Conservation (phyloP, 2,329 filamentous ascomycete species). For the Monilinia vaccinii-corymbosi region DNA sequence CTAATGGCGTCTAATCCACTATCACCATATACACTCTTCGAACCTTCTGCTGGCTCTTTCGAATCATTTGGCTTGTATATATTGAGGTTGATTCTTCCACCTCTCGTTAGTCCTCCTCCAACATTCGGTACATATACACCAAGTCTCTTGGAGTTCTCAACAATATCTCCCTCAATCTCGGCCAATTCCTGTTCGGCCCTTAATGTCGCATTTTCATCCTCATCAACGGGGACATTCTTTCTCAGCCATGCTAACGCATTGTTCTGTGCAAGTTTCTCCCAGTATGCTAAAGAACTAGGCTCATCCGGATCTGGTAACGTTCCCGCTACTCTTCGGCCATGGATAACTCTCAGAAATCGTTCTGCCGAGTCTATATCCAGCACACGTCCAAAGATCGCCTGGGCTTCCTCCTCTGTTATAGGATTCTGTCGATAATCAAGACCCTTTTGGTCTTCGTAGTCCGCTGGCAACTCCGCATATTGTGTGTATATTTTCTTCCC, state of each 20-base stretch:
- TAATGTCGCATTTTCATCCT: constrained; percentile 50
- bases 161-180: constrained; percentile 37
- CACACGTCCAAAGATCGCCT: constrained; percentile 41
- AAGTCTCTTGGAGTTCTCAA: constrained; percentile 23
- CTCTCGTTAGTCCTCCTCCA: background rate
- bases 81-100: background rate
- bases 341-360: constrained; percentile 46
- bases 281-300: constrained; percentile 13
- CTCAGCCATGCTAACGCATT: constrained; percentile 48
- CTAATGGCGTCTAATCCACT: constrained; percentile 50
- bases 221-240: constrained; percentile 45
- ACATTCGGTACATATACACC: constrained; percentile 26
- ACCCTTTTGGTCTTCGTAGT: constrained; percentile 47
- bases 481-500: constrained; percentile 34
- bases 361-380: constrained; percentile 41
- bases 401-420: constrained; percentile 40
- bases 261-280: constrained; percentile 31
- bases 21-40: constrained; percentile 45
- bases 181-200: constrained; percentile 54
- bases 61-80: background rate
- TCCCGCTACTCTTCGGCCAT: constrained; percentile 55
- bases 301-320: constrained; percentile 51
- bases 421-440: constrained; percentile 43
- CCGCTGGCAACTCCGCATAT: constrained; percentile 48
- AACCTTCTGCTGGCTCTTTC: background rate